Base-by-base conservation (phyloP, 257 asterid species). In the Solanum chilense region DNA sequence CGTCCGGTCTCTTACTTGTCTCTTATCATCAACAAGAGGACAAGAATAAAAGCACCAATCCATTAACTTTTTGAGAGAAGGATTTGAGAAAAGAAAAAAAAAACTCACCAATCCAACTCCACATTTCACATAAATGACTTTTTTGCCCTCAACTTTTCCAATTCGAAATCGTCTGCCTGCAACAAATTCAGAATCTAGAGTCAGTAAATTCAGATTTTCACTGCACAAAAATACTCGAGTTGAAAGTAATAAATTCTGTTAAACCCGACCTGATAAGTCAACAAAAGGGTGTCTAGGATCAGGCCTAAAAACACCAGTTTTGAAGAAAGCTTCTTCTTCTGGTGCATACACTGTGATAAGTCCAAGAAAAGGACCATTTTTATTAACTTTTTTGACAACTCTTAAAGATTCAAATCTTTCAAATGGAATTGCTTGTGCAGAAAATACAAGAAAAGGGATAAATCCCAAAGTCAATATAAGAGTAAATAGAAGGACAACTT, bases 101-200 rank as follows among this genome's bases (percentile, higher is more conserved):
- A 5, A 42, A 15, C 47, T 64, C 21, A 85, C 96, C 95, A 93
- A 47, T 90, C 98, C 96, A 60, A 90, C 87, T 6, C 94, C 98
- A 87, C 94, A 93, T 84, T 89, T 93, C 44, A 94, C 95, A 71
- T 93, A 93, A 37, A 94, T 90, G 82, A 92, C 92, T 86, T 85
- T 89, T 83, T 89, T 90, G 82, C 88, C 91, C 45, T 81, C 88
- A 23, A 93, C 76, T 27, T 56, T 89, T 83, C 98, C 98, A 3
- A 93, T 84, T 42, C 91, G 92, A 87, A 93, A 94, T 37, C 94
- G 86, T 86, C 96, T 92, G 2, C 95, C 95, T 94, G 86, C 81
- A 87, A 39, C 0, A 45, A n/a, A 68, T 68, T 25, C 44, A 80
- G 9, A 5, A 27, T 33, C 82, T 87, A 39, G 52, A 44, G 15